Base-by-base conservation (phyloP, 169 alveolate genomes). In the Plasmodium ovale region DNA sequence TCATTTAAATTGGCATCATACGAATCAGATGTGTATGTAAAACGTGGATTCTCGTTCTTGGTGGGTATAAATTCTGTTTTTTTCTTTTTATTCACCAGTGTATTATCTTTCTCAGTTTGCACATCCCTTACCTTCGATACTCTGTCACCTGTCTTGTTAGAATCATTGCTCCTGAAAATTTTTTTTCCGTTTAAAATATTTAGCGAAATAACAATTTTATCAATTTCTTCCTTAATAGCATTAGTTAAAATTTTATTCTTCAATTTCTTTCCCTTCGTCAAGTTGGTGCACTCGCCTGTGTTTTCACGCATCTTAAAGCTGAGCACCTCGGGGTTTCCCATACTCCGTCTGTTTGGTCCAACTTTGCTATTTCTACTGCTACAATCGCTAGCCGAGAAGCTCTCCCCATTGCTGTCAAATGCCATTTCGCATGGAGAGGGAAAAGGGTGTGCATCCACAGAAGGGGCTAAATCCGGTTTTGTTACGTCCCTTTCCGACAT, bases 221-320 rank as follows among this genome's bases (percentile, higher is more conserved):
- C 59, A 82, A 82, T 82, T 82, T 82, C 90, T 21, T 82, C 90
- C 19, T 49, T 64, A 65, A 82, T 82, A 29, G 37, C 51, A 65
- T 64, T 49, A 9, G 90, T 64, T 65, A 82, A 54, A 37, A 60
- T 29, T 53, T 39, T 35, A 44, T 82, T 82, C 27, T 47, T 49
- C 51, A 9, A 10, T 1, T 49, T 39, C 54, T 82, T 82, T 49
- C 65, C 29, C 21, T 64, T 77, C 42, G 56, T 35, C n/a, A 77
- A 47, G 56, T 62, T 77, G 53, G n/a, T 71, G 27, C n/a, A 31
- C 65, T 16, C 23, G 21, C 16, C 51, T 31, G 35, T 42, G 37
- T 72, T 54, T n/a, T n/a, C 21, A 54, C 42, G 25, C 16, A 39
- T 21, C 12, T 37, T 39, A 37, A 19, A 64, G 42, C 4, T 44